Evolutionary conservation across 192 early-diverging fungal genomes (phyloP), one percentile per base, ranked within the genome.

Genomic region (Obelidium mucronatum): DNA sequence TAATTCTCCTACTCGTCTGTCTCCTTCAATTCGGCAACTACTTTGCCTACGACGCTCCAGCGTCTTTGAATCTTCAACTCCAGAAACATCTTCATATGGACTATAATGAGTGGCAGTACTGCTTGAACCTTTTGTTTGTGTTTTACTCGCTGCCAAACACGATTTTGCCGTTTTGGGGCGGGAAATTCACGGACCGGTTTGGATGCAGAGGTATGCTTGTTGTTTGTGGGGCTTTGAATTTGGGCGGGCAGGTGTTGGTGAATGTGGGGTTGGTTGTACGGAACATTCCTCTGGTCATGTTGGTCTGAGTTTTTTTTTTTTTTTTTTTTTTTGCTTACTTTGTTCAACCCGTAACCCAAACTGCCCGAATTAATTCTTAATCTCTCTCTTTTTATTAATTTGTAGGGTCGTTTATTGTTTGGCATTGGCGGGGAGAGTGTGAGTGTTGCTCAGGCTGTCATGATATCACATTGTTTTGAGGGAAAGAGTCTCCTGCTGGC

Each of bases 101-200:
- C 33, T 61, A 72, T 42, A 30, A 22, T 34, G 52, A 55, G 30
- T 72, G 69, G 69, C 84, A 89, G 79, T 88, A 83, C 65, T 78
- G 86, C 22, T 70, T 90, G 54, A 85, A 87, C 40, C 79, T 88
- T 35, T 78, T 90, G 26, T 90, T 90, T 55, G 78, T 83, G 1
- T 72, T 86, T 26, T 92, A 91, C 73, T 86, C 89, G 1, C 70
- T 90, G n/a, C 89, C 91, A 37, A 92, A 92, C 80, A 84, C 90
- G 51, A 78, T 92, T 61, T 65, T 90, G 26, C 91, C 91, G 6
- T 80, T 90, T 62, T 37, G 90, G 13, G 86, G 88, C 35, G 90
- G 92, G 6, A 55, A 81, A 42, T 69, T 89, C 1, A 82, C 89
- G 17, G 90, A 91, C 74, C 70, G 64, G 39, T 73, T 91, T 35